A percentile compares a stretch with the other conserved stretches of the same genome.
These are phyloP conservation scores for Triticum timopheevii DNA, from an alignment of 176 grass and related monocot species.

Conservation along the genomic window DNA sequence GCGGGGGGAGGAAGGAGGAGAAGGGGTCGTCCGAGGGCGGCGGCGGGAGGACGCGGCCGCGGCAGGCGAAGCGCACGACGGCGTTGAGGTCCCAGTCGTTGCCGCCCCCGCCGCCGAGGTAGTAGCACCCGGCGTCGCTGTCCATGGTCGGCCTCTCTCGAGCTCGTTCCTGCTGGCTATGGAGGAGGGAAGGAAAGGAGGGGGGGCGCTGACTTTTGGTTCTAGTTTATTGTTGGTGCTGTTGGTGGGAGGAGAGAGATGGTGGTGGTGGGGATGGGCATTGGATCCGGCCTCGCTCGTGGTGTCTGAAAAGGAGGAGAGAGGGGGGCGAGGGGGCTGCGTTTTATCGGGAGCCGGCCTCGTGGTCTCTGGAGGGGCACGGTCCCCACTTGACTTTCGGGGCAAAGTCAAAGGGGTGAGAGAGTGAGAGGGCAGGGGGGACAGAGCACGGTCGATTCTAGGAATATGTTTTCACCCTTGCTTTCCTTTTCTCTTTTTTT, in stretches of 20 bases:
- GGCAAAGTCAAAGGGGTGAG: constrained; percentile 31
- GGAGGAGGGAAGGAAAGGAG: neutral
- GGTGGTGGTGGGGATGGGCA: constrained; percentile 17
- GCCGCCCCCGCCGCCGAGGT: constrained; percentile 6
- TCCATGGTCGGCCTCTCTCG: constrained; percentile 1
- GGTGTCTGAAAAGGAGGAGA: neutral
- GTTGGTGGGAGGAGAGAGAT: neutral
- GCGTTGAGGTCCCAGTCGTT: constrained; percentile 85
- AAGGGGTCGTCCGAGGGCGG: constrained; percentile 13
- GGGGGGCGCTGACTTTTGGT: constrained; percentile 61
- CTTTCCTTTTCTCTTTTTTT: neutral
- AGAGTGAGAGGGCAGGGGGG: neutral
- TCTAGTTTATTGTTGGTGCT: neutral
- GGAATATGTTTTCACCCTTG: neutral
- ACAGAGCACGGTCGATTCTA: neutral
- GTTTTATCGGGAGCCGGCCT: neutral
- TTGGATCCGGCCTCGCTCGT: constrained; percentile 3
- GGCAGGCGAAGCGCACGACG: constrained; percentile 51
- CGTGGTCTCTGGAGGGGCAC: neutral
- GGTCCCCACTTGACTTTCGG: constrained; percentile 35
- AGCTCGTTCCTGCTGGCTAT: neutral
- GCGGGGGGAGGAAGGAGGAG: constrained; percentile 1
- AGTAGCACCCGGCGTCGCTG: constrained; percentile 10
- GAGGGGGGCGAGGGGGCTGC: neutral
- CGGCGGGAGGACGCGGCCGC: neutral